phyloP scores from a whole-genome alignment of 2,329 filamentous ascomycete genomes.

The Aspergillus ibericus region DNA sequence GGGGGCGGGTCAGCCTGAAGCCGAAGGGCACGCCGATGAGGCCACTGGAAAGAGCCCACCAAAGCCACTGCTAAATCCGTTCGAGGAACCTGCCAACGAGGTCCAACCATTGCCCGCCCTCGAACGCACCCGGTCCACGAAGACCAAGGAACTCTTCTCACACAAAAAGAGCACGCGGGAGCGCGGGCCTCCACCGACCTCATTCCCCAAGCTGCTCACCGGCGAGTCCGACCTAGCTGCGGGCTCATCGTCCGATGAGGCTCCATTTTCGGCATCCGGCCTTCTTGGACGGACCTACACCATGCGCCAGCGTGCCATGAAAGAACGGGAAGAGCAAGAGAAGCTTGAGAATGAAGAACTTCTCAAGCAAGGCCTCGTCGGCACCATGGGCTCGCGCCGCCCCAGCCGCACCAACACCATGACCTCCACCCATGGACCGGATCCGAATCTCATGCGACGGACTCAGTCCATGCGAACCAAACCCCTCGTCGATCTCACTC shows the following conservation, averaged over 20 bases:
- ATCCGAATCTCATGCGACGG: constrained; percentile 40
- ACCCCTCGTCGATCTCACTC: constrained; percentile 68
- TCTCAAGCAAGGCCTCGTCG: constrained; percentile 58
- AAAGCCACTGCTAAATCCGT: constrained; percentile 63
- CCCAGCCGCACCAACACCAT: constrained; percentile 37
- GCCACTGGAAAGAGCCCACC: not conserved
- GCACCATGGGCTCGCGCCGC: constrained; percentile 46
- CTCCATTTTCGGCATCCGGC: constrained; percentile 37
- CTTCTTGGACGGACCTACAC: constrained; percentile 43
- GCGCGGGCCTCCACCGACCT: constrained; percentile 30
- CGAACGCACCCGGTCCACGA: constrained; percentile 14
- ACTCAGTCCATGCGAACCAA: constrained; percentile 53
- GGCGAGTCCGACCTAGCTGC: constrained; percentile 24
- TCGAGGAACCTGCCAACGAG: constrained; percentile 44
- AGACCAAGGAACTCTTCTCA: constrained; percentile 25
- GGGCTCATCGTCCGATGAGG: constrained; percentile 24
- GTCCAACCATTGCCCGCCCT: constrained; percentile 28
- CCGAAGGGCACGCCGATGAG: constrained; percentile 14
- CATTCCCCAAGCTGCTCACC: constrained; percentile 28
- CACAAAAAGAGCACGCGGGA: constrained; percentile 32
- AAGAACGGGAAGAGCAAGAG: constrained; percentile 40
- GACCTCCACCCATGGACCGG: constrained; percentile 26
- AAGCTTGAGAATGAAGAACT: constrained; percentile 41
- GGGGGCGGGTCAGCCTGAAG: constrained; percentile 50
- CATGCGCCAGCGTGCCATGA: constrained; percentile 41